These are phyloP conservation scores for Trametopsis cervina DNA, from an alignment of 768 basidiomycete genomes.

Conservation along the genomic window DNA sequence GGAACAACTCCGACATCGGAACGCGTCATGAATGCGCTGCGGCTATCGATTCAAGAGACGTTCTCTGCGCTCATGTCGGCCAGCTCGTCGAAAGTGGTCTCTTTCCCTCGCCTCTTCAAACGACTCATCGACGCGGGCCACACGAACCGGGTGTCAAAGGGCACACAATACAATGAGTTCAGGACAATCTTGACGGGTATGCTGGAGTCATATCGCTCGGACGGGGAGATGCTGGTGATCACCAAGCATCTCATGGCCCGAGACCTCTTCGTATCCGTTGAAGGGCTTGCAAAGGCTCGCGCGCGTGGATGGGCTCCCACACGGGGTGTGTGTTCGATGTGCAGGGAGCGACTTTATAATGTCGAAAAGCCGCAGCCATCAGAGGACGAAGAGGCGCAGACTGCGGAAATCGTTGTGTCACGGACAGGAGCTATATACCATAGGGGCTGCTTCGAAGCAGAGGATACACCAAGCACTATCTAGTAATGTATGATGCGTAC, in stretches of 20 bases:
- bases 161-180: conserved; percentile 84
- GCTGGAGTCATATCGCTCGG: conserved; percentile 89
- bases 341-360: conserved; percentile 40
- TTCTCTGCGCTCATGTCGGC: conserved; percentile 82
- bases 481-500: conserved; percentile 22
- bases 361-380: conserved; percentile 11
- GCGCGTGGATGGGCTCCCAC: conserved; percentile 54
- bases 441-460: conserved; percentile 30
- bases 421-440: conserved; percentile 61
- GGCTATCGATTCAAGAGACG: conserved; percentile 75
- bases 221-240: conserved; percentile 84
- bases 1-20: conserved; percentile 13
- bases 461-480: conserved; percentile 15
- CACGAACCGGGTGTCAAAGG: conserved; percentile 38
- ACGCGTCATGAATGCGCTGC: conserved; percentile 44
- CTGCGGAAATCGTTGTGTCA: conserved; percentile 37
- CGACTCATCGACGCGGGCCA: conserved; percentile 76
- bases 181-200: conserved; percentile 88
- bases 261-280: conserved; percentile 74
- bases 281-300: conserved; percentile 50
- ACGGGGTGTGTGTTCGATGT: conserved; percentile 43
- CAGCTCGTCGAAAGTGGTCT: conserved; percentile 69
- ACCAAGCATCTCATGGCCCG: conserved; percentile 75
- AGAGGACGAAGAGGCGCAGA: conserved; percentile 15
- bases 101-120: conserved; percentile 90